Evolutionary conservation across 345 rosid species (phyloP).

Genomic region (Streptanthus diversifolius): DNA sequence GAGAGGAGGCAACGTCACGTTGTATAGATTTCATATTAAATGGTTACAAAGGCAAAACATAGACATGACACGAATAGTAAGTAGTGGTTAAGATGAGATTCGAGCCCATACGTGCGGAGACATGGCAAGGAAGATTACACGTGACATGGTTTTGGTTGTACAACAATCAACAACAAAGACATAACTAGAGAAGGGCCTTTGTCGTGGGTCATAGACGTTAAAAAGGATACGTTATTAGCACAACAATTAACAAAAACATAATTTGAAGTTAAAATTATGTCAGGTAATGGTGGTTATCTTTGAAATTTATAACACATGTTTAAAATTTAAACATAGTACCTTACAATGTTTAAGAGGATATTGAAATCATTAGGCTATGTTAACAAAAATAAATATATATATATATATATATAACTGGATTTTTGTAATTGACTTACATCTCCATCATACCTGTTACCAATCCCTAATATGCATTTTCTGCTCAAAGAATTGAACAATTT

Average conservation of each 20-base stretch:
- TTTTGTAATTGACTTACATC: too few relatives aligned
- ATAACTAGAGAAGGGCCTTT: constrained; percentile 10
- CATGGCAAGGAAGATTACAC: constrained; percentile 24
- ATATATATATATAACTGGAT: too few relatives aligned
- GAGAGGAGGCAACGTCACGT: constrained; percentile 17
- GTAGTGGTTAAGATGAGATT: constrained; percentile 23
- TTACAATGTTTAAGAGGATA: too few relatives aligned
- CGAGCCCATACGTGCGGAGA: constrained; percentile 40
- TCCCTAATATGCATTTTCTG: not conserved
- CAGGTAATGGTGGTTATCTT: too few relatives aligned
- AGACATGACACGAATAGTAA: constrained; percentile 28
- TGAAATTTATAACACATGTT: too few relatives aligned
- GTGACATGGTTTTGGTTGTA: constrained; percentile 20
- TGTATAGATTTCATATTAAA: constrained; percentile 18
- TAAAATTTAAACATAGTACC: too few relatives aligned
- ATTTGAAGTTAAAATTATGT: too few relatives aligned
- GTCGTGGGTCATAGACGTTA: constrained; percentile 18
- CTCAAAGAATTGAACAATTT: not conserved
- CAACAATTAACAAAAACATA: too few relatives aligned
- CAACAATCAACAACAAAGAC: constrained; percentile 23
- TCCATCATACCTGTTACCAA: constrained; percentile 7
- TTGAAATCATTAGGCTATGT: too few relatives aligned
- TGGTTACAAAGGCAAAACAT: constrained; percentile 27
- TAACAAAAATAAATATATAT: too few relatives aligned
- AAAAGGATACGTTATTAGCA: constrained; percentile 2